Evolutionary conservation across 2,329 filamentous ascomycete genomes (phyloP).

Genomic region (Xylariales sp.): DNA sequence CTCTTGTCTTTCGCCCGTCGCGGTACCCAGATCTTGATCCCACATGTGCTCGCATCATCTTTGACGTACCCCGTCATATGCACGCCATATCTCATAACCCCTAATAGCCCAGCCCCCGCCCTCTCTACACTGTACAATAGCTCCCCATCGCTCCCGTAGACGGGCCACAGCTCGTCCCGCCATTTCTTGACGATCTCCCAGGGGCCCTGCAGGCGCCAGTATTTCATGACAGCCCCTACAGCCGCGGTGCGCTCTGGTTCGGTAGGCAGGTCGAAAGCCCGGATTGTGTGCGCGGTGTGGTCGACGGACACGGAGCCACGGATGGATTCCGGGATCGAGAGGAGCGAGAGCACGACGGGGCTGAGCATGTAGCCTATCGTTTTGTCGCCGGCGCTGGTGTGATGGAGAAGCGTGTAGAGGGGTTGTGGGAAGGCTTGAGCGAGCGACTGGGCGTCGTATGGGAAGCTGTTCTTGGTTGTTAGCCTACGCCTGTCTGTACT

Average conservation of each 20-base stretch:
- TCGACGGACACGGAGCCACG: constrained; percentile 60
- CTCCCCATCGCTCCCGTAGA: constrained; percentile 60
- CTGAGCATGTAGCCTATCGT: constrained; percentile 54
- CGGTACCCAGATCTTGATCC: constrained; percentile 80
- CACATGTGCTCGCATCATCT: constrained; percentile 39
- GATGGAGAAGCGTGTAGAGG: constrained; percentile 58
- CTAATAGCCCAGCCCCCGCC: constrained; percentile 68
- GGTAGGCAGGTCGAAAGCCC: constrained; percentile 53
- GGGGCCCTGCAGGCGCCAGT: constrained; percentile 64
- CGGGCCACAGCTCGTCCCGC: constrained; percentile 75
- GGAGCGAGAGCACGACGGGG: constrained; percentile 44
- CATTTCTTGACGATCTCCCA: constrained; percentile 76
- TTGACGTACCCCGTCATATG: constrained; percentile 73
- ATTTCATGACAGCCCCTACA: constrained; percentile 51
- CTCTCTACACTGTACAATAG: constrained; percentile 73
- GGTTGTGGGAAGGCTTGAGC: constrained; percentile 45
- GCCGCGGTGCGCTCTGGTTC: constrained; percentile 58
- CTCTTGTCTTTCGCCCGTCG: constrained; percentile 71
- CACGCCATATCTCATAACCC: constrained; percentile 72
- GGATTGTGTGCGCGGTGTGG: constrained; percentile 55
- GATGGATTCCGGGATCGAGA: constrained; percentile 41
- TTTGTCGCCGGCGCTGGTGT: constrained; percentile 1
- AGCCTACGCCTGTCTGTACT: too few species aligned
- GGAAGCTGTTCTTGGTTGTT: constrained; percentile 72
- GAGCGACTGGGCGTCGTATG: constrained; percentile 61